Evolutionary conservation across 106 monocot genomes (phyloP), one percentile per base, ranked within the genome.

Genomic region (Allium sativum): DNA sequence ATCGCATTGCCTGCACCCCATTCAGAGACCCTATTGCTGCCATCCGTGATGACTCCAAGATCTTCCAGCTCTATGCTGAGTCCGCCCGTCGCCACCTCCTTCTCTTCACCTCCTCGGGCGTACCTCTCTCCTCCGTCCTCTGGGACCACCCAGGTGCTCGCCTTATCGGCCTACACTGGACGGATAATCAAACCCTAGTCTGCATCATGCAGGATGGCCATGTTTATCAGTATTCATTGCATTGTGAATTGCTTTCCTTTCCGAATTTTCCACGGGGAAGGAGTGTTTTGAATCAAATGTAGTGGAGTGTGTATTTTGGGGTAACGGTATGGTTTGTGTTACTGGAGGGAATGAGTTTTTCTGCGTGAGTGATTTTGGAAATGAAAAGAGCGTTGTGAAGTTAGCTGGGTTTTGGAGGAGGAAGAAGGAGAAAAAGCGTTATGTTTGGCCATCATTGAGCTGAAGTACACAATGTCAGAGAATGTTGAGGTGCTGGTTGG

Each of bases 31-130:
- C 90, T 16, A 80, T 91, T 79, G 96, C 96, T 46, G 84, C 84
- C 62, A 91, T 96, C 66, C 79, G 96, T 21, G 96, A 96, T 67
- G 96, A 96, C 59, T 90, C 96, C 55, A 96, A 96, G 80, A 84
- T 96, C 66, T 87, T 96, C 11, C 96, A 90, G 71, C 82, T 96
- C 58, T 65, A 65, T 62, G 72, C 87, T 48, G 96, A 96, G 78
- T 84, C 95, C 21, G 90, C 96, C 41, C 90, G 96, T 56, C 87
- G 90, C 61, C 65, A 73, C 55, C 96, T 96, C 70, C 87, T 67
- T 63, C 61, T 96, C 60, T 96, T 90, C 82, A 66, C 71, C 65
- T 84, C 90, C 59, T 51, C 96, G 40, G 96, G 90, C 57, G 40
- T 58, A 42, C 74, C 67, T 40, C 60, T 98, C 61, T 74, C 96